These are phyloP conservation scores for Talaromyces wortmannii DNA, from an alignment of 495 filamentous ascomycete genomes.

Conservation along the genomic window DNA sequence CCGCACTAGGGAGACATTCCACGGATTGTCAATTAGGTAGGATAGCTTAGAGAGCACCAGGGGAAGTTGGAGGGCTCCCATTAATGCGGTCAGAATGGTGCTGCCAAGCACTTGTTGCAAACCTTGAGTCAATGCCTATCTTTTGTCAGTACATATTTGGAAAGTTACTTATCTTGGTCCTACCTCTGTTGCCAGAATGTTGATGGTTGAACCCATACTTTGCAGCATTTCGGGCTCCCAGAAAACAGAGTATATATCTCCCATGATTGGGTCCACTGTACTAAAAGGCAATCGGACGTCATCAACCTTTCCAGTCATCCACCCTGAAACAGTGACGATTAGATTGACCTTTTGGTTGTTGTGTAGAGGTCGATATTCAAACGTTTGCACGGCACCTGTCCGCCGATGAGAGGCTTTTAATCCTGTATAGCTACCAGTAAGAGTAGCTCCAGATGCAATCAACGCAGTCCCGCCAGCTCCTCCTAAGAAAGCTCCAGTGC, in stretches of 20 bases:
- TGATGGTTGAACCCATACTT: slow-evolving; percentile 96
- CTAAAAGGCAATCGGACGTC: slow-evolving; percentile 93
- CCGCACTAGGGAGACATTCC: slow-evolving; percentile 88
- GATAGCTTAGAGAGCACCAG: slow-evolving; percentile 90
- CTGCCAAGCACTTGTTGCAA: slow-evolving; percentile 91
- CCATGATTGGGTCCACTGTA: slow-evolving; percentile 96
- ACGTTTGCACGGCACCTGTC: slow-evolving; percentile 87
- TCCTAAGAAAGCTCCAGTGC: slow-evolving; percentile 83
- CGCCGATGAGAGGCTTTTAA: slow-evolving; percentile 76
- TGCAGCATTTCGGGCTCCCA: slow-evolving; percentile 99
- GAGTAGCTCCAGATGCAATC: slow-evolving; percentile 84
- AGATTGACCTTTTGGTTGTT: slow-evolving; percentile 97
- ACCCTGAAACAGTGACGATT: slow-evolving; percentile 91
- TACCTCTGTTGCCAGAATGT: slow-evolving; percentile 96
- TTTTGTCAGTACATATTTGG: slow-evolving; percentile 6
- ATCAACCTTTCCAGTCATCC: slow-evolving; percentile 98
- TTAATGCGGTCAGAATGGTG: slow-evolving; percentile 80
- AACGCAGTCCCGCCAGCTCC: slow-evolving; percentile 89
- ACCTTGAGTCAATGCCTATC: slow-evolving; percentile 84
- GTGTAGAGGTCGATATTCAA: slow-evolving; percentile 92
- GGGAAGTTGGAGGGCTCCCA: slow-evolving; percentile 91
- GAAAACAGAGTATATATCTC: slow-evolving; percentile 91
- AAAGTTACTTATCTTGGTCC: slow-evolving; percentile 10
- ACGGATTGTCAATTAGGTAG: slow-evolving; percentile 97
- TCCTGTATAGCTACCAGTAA: slow-evolving; percentile 80